phyloP scores from a whole-genome alignment of 2,329 filamentous ascomycete genomes.

The Nemania diffusa region DNA sequence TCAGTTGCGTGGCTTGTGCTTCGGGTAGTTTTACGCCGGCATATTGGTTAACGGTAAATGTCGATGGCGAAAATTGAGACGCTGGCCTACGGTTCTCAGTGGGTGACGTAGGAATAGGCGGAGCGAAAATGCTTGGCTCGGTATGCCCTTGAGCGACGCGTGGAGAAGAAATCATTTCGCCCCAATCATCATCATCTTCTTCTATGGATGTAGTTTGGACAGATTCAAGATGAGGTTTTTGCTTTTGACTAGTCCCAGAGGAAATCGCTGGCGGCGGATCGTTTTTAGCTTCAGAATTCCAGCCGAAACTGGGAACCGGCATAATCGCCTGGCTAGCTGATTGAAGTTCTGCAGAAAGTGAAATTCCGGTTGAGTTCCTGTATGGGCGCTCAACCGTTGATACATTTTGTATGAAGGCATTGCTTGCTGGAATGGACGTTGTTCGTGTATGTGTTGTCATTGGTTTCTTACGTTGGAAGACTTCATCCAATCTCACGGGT shows the following conservation, averaged over 20 bases:
- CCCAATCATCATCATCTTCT: slow-evolving; percentile 68
- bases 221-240: neutral
- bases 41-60: neutral
- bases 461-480: slow-evolving; percentile 54
- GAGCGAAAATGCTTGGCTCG: slow-evolving; percentile 15
- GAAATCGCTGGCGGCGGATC: slow-evolving; percentile 11
- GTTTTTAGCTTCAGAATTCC: slow-evolving; percentile 36
- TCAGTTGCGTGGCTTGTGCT: neutral
- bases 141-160: slow-evolving; percentile 23
- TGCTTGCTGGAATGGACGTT: slow-evolving; percentile 41
- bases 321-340: neutral
- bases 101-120: neutral
- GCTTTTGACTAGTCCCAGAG: neutral
- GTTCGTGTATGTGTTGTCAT: slow-evolving; percentile 42
- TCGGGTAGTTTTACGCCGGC: neutral
- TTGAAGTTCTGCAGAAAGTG: slow-evolving; percentile 17
- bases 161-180: slow-evolving; percentile 66
- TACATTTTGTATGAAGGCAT: slow-evolving; percentile 1
- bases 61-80: neutral
- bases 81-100: neutral
- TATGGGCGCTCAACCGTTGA: slow-evolving; percentile 19
- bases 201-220: slow-evolving; percentile 35
- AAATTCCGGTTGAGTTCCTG: slow-evolving; percentile 39
- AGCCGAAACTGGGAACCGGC: slow-evolving; percentile 40
- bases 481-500: slow-evolving; percentile 60